A percentile compares a stretch with the other conserved stretches of the same genome.
Conservation (phyloP, 1,139 yeast genomes). For the Hanseniaspora sp. region DNA sequence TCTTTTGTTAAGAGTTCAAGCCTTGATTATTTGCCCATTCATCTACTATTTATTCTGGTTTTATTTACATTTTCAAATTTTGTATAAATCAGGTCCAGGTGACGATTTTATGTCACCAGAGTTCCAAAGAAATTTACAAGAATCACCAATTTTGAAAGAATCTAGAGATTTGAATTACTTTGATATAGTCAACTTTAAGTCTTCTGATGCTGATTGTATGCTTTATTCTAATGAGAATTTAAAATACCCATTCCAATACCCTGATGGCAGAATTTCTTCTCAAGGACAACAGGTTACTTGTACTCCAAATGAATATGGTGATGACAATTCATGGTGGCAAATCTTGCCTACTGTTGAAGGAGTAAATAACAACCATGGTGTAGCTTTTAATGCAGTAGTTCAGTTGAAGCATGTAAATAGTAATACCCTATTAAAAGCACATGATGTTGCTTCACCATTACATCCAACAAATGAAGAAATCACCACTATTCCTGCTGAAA, state of each 20-base stretch:
- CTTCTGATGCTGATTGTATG: constrained; percentile 61
- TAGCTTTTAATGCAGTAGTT: constrained; percentile 52
- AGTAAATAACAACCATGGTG: constrained; percentile 28
- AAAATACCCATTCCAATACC: constrained; percentile 78
- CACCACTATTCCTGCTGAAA: constrained; percentile 56
- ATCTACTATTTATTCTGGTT: constrained; percentile 83
- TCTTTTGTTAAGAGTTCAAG: constrained; percentile 61
- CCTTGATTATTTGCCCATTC: constrained; percentile 72
- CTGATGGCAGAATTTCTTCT: constrained; percentile 91
- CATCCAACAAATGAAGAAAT: constrained; percentile 86
- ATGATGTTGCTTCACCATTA: constrained; percentile 95
- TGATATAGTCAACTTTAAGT: constrained; percentile 66
- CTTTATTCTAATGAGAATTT: constrained; percentile 51
- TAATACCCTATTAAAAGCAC: constrained; percentile 68
- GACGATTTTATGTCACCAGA: constrained; percentile 86
- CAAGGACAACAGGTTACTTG: constrained; percentile 73
- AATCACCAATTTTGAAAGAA: constrained; percentile 62
- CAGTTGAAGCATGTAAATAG: constrained; percentile 78
- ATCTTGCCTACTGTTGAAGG: constrained; percentile 57
- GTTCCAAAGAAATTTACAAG: constrained; percentile 83
- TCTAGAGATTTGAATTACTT: constrained; percentile 63
- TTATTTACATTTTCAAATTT: constrained; percentile 73
- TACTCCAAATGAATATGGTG: constrained; percentile 53
- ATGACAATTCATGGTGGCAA: constrained; percentile 75
- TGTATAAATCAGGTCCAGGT: constrained; percentile 87